Conservation (phyloP, 306 rosid species). For the Cyamopsis tetragonoloba region DNA sequence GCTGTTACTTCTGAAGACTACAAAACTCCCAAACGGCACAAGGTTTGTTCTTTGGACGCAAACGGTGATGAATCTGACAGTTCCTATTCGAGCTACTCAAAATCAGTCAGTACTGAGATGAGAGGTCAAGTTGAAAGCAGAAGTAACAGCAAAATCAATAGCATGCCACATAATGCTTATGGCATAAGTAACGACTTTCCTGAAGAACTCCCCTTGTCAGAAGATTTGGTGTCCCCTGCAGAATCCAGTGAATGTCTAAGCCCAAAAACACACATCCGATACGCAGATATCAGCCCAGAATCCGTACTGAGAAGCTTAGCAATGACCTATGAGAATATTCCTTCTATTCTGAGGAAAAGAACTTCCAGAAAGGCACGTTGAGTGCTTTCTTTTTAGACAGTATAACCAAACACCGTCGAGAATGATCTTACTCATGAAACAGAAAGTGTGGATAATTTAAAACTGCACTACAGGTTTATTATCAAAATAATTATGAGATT, state of each 20-base stretch:
- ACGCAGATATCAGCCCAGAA: slow-evolving; percentile 36
- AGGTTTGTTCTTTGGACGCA: slow-evolving; percentile 13
- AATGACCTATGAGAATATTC: slow-evolving; percentile 45
- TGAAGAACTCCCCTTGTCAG: neutral
- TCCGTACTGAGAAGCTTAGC: slow-evolving; percentile 43
- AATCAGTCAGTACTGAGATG: neutral
- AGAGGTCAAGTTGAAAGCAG: slow-evolving; percentile 7
- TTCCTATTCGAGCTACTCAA: slow-evolving; percentile 11
- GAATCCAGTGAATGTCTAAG: slow-evolving; percentile 1
- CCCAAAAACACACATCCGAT: neutral
- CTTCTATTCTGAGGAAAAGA: slow-evolving; percentile 61
- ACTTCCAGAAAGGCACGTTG: slow-evolving; percentile 14
- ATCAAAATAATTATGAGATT: no score
- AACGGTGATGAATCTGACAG: slow-evolving; percentile 13
- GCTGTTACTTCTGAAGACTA: slow-evolving; percentile 1
- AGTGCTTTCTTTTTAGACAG: slow-evolving; percentile 3
- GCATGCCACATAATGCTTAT: neutral
- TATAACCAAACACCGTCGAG: slow-evolving; percentile 1
- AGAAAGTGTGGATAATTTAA: neutral
- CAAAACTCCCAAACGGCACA: slow-evolving; percentile 29
- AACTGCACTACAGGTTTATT: slow-evolving; percentile 12
- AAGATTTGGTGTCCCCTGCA: neutral
- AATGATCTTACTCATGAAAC: slow-evolving; percentile 15
- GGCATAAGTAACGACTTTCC: neutral
- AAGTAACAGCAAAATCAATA: neutral